These are phyloP conservation scores for Paraconiothyrium sp. DNA, from an alignment of 2,329 filamentous ascomycete species.

Conservation along the genomic window DNA sequence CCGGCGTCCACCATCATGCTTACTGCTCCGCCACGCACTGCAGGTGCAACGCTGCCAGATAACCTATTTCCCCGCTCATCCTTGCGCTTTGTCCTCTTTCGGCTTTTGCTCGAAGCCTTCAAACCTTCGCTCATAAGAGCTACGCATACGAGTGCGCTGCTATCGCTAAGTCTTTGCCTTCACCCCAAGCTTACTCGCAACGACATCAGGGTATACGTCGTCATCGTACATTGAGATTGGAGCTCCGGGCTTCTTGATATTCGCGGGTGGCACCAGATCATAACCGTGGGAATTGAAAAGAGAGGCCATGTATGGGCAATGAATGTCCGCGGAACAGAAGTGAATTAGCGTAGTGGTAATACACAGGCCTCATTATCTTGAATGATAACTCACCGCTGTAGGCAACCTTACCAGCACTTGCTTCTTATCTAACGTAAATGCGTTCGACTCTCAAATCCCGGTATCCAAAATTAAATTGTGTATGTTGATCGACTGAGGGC, in stretches of 20 bases:
- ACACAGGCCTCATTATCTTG: background rate
- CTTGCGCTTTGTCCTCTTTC: conserved; percentile 39
- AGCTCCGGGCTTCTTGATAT: conserved; percentile 17
- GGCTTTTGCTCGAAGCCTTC: conserved; percentile 37
- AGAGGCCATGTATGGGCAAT: background rate
- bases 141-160: conserved; percentile 51
- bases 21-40: conserved; percentile 7
- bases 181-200: conserved; percentile 32
- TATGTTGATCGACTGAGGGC: too few relatives aligned
- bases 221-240: conserved; percentile 41
- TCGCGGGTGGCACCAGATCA: background rate
- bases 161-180: conserved; percentile 49
- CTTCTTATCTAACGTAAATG: background rate
- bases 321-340: background rate
- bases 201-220: conserved; percentile 38
- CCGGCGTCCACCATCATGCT: background rate
- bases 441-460: too few relatives aligned
- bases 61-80: conserved; percentile 42
- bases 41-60: conserved; percentile 32
- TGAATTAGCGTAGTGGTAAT: background rate
- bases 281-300: conserved; percentile 1
- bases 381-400: background rate
- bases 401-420: background rate
- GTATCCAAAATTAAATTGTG: too few relatives aligned
- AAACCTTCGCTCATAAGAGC: conserved; percentile 39